Conservation (phyloP, 371 early-diverging fungal species). For the Mortierella sp. region DNA sequence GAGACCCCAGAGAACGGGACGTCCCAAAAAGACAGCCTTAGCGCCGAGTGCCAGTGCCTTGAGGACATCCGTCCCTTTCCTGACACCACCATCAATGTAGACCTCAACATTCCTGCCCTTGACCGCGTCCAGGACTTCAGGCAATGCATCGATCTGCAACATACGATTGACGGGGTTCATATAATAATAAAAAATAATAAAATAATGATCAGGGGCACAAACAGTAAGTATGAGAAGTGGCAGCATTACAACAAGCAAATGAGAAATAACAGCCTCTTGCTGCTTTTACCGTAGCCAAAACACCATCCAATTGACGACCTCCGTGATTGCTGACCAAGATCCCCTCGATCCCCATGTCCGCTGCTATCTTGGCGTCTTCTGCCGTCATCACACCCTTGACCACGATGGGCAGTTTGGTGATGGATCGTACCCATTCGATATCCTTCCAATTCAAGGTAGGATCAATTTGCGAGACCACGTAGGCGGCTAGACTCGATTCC, state of each 20-base stretch:
- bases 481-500: conserved; percentile 66
- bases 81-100: conserved; percentile 93
- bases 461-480: conserved; percentile 83
- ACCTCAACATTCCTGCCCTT: conserved; percentile 79
- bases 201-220: too few relatives aligned
- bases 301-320: conserved; percentile 93
- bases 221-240: too few relatives aligned
- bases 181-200: background rate
- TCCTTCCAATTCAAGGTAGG: conserved; percentile 88
- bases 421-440: conserved; percentile 84
- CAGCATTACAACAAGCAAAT: too few relatives aligned
- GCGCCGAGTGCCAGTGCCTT: conserved; percentile 97
- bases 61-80: conserved; percentile 90
- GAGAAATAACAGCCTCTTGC: background rate
- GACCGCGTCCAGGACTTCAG: conserved; percentile 83
- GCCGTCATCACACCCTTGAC: conserved; percentile 93
- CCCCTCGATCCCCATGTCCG: conserved; percentile 80
- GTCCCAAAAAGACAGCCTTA: conserved; percentile 92
- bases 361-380: conserved; percentile 92
- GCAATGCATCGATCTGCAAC: conserved; percentile 80
- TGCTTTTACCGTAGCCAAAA: conserved; percentile 60
- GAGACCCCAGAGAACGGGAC: conserved; percentile 81
- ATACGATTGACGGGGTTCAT: background rate
- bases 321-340: conserved; percentile 96
- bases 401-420: conserved; percentile 88